Evolutionary conservation across 176 grass and related monocot species (phyloP), one percentile per base, ranked within the genome.

Genomic region (Avena eriantha): DNA sequence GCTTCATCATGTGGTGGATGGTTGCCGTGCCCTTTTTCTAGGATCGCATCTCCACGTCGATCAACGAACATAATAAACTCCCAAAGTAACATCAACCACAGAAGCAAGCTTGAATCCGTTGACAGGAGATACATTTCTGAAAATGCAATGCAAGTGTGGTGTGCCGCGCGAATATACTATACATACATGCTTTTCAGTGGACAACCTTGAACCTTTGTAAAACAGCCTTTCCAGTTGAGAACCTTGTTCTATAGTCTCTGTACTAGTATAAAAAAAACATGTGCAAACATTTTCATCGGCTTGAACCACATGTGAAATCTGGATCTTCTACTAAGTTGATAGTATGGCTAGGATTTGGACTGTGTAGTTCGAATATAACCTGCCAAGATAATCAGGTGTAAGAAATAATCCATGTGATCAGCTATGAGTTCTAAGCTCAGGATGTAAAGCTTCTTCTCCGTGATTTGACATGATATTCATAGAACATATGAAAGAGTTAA

Each of bases 311-410:
- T 18, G 92, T 93, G 85, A 95, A 97, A 64, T 95, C 95, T 71
- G 95, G 91, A 29, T 95, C 87, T 51, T 89, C 21, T 45, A 93
- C 91, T 21, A 95, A 92, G 34, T 93, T 29, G 34, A 97, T 67
- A 19, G 87, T 93, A 46, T 84, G 89, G 18, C 86, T 85, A 39
- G 78, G 56, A 60, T 97, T 91, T 82, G 88, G 89, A 21, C 18
- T 54, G 39, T 97, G 91, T 18, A 97, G 85, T 53, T 97, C 93
- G 10, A 97, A 91, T 67, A 97, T 80, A 29, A 95, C 91, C 95
- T 97, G 89, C 7, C 69, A 85, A 87, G 15, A 80, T 1, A 85
- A 86, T 63, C 69, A 23, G 13, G 26, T 41, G 39, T 41, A 41
- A 41, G 39, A 41, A 41, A 41, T 41, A 41, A 41, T 41, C 39